Evolutionary conservation across 257 asterid genomes (phyloP), one percentile per base, ranked within the genome.

Genomic region (Verbascum thapsus): DNA sequence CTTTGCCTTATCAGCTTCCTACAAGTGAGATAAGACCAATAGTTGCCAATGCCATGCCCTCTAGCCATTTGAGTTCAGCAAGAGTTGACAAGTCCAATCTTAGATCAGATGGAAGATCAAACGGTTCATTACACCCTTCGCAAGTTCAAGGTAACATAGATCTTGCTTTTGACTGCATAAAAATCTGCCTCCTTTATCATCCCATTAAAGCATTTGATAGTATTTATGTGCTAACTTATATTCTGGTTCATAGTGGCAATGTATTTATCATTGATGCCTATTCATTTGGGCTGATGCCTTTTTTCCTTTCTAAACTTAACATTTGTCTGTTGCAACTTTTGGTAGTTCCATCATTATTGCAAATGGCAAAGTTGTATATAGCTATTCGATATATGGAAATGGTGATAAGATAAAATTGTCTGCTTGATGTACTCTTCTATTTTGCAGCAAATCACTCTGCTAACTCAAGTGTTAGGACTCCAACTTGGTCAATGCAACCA

Each of bases 1-100:
- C 91, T 66, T 76, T 80, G 67, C 80, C 95, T 10, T 88, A 84
- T 75, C 99, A 94, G 86, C 94, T 84, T 58, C 95, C 96, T 61
- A 78, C 89, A 18, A 94, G 96, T 64, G 98, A 90, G 86, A 76
- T 94, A 67, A 85, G 90, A 67, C 88, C 90, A 50, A 52, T 66
- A 60, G 78, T 65, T 77, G 72, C 90, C 60, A 53, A 77, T 70
- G 82, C 81, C 49, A 66, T 80, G 67, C 64, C 87, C 40, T 37
- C 89, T 30, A 73, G 75, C 76, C 88, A 80, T 79, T 74, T 71
- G 68, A 81, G 69, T 77, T 67, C 91, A 62, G 66, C 80, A 18
- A 80, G 87, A 77, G 84, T 74, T 74, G 95, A 86, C 63, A 70
- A 85, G 58, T 68, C 80, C 7, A 86, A 80, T 67, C 76, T 79